Percentiles rank a stretch among this genome's conserved stretches.
Conservation (phyloP, 2,329 filamentous ascomycete species). For the Hymenoscyphus albidus region DNA sequence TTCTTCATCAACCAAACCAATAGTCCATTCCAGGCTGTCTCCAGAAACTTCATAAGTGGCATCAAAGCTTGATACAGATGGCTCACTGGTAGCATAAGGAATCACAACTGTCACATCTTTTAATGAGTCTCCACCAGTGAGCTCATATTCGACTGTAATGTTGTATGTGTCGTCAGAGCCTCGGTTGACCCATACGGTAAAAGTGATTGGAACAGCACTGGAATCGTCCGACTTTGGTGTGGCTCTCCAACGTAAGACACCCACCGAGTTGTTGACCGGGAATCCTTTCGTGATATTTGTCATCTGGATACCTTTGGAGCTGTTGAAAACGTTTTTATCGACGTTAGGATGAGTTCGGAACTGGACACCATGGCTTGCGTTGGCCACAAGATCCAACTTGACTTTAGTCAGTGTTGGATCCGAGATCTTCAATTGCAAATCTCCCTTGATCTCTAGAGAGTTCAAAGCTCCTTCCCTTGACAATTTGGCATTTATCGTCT, state of each 20-base stretch:
- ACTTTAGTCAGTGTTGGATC: constrained; percentile 88
- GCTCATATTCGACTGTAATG: constrained; percentile 92
- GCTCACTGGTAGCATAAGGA: constrained; percentile 80
- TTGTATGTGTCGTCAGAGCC: constrained; percentile 75
- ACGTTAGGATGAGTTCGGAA: constrained; percentile 97
- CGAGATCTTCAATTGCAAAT: constrained; percentile 84
- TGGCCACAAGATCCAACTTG: constrained; percentile 75
- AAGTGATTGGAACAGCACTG: constrained; percentile 83
- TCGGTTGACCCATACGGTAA: constrained; percentile 97
- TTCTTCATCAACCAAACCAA: constrained; percentile 78
- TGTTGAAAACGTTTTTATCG: constrained; percentile 82
- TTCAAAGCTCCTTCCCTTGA: constrained; percentile 84
- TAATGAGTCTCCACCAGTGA: constrained; percentile 73
- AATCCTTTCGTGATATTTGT: constrained; percentile 85
- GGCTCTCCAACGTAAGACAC: constrained; percentile 88
- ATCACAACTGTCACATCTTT: constrained; percentile 85
- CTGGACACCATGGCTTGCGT: constrained; percentile 77
- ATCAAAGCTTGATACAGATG: constrained; percentile 87
- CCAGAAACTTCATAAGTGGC: constrained; percentile 91
- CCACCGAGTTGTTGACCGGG: constrained; percentile 89
- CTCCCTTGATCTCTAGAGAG: constrained; percentile 84
- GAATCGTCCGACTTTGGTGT: constrained; percentile 76
- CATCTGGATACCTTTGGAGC: constrained; percentile 80
- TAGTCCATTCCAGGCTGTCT: constrained; percentile 89
- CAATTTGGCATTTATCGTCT: constrained; percentile 85